Percentiles rank a stretch among this genome's conserved stretches.
These are phyloP conservation scores for Copromyces sp. DNA, from an alignment of 495 filamentous ascomycete species.

Conservation along the genomic window DNA sequence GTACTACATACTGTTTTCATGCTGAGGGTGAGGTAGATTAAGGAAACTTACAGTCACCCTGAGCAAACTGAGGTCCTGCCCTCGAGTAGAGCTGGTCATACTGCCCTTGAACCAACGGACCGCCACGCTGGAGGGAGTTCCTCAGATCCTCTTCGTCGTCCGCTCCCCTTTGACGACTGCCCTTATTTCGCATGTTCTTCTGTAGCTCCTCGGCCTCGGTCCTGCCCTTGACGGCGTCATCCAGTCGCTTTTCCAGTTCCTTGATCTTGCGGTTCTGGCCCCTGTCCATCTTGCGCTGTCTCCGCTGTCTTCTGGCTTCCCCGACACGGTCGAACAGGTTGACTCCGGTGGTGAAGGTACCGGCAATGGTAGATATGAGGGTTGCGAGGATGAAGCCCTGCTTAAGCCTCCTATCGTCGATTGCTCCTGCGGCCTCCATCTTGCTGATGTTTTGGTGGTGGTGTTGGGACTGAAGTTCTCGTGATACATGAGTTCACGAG, in stretches of 20 bases:
- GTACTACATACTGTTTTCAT: no score
- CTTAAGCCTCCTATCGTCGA: slow-evolving; percentile 38
- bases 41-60: slow-evolving; percentile 22
- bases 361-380: slow-evolving; percentile 27
- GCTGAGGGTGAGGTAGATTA: no score
- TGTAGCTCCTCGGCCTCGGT: slow-evolving; percentile 9
- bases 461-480: background rate
- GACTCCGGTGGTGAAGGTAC: slow-evolving; percentile 28
- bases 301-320: slow-evolving; percentile 24
- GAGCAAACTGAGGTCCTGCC: slow-evolving; percentile 22
- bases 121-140: slow-evolving; percentile 18
- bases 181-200: background rate
- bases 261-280: slow-evolving; percentile 23
- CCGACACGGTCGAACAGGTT: slow-evolving; percentile 26
- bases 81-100: slow-evolving; percentile 18
- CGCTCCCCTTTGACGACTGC: background rate
- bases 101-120: slow-evolving; percentile 18
- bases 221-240: slow-evolving; percentile 14
- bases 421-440: slow-evolving; percentile 51
- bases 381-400: slow-evolving; percentile 28
- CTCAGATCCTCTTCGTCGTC: slow-evolving; percentile 13
- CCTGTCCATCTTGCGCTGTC: slow-evolving; percentile 21
- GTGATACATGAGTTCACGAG: background rate
- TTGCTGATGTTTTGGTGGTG: background rate
- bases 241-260: slow-evolving; percentile 27